Conservation (phyloP, 1,284 basidiomycete species). For the Pisolithus thermaeus region DNA sequence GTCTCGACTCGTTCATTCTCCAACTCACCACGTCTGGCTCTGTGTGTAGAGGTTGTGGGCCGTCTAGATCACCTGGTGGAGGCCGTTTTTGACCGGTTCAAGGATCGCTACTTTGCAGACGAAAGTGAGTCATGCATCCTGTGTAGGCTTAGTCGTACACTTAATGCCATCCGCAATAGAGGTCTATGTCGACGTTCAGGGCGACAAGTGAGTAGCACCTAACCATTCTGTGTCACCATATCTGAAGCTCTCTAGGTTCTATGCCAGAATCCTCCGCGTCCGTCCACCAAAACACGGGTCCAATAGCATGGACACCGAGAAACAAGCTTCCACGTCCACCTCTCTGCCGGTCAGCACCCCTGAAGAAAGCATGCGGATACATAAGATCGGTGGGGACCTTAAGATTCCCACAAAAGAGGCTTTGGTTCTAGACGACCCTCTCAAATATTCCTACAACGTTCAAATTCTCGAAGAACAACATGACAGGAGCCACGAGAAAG, state of each 20-base stretch:
- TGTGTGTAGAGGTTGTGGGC: constrained; percentile 80
- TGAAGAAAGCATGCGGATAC: constrained; percentile 42
- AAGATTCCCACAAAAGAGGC: constrained; percentile 70
- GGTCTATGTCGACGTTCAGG: constrained; percentile 78
- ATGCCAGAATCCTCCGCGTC: constrained; percentile 70
- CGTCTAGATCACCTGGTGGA: constrained; percentile 93
- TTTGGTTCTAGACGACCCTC: constrained; percentile 69
- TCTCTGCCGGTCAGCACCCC: constrained; percentile 23
- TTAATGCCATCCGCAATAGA: constrained; percentile 41
- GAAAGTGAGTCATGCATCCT: constrained; percentile 62
- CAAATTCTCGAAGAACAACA: constrained; percentile 77
- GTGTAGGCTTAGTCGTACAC: constrained; percentile 7
- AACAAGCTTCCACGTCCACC: constrained; percentile 30
- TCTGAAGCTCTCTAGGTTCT: constrained; percentile 51
- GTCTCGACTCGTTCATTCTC: constrained; percentile 17
- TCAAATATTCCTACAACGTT: constrained; percentile 83
- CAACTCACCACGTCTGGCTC: constrained; percentile 10
- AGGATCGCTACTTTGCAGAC: constrained; percentile 87
- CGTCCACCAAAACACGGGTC: constrained; percentile 59
- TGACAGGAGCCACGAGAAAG: constrained; percentile 59
- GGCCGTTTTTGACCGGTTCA: constrained; percentile 91
- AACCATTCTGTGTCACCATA: constrained; percentile 16
- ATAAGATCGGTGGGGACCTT: constrained; percentile 77
- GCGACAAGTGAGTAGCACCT: constrained; percentile 60
- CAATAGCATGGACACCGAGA: constrained; percentile 33